phyloP scores from a whole-genome alignment of 176 grass and related monocot genomes.

The Echinochloa phyllopogon region DNA sequence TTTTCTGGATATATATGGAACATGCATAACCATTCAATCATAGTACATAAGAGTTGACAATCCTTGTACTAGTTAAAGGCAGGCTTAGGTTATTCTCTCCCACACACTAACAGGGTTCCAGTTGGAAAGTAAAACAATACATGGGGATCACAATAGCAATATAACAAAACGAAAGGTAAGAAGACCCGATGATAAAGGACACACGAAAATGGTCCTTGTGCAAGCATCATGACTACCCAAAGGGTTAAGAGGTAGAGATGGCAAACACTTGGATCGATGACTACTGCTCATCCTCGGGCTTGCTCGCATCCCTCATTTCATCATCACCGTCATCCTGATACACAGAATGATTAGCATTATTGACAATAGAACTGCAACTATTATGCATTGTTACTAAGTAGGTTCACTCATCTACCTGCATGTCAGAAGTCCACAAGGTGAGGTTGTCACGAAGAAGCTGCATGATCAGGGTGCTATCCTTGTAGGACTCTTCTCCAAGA shows the following conservation, averaged over 20 bases:
- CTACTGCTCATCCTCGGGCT: conserved; percentile 72
- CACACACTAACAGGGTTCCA: conserved; percentile 53
- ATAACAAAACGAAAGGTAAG: conserved; percentile 56
- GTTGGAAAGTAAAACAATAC: conserved; percentile 55
- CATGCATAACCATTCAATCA: conserved; percentile 47
- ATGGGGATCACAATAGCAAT: conserved; percentile 40
- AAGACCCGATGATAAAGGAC: conserved; percentile 49
- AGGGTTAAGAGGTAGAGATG: conserved; percentile 28
- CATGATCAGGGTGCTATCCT: conserved; percentile 99
- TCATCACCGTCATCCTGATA: conserved; percentile 80
- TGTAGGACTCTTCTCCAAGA: conserved; percentile 98
- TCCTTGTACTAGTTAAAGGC: conserved; percentile 50
- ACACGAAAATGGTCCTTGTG: conserved; percentile 61
- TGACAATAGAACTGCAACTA: not conserved
- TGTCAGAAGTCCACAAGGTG: conserved; percentile 97
- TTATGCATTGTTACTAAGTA: not conserved
- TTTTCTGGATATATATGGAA: conserved; percentile 37
- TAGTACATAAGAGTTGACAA: conserved; percentile 46
- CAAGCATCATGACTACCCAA: conserved; percentile 54
- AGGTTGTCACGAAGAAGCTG: conserved; percentile 99
- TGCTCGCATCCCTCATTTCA: conserved; percentile 87
- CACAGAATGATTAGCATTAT: conserved; percentile 31
- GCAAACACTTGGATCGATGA: conserved; percentile 39
- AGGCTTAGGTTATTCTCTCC: conserved; percentile 43
- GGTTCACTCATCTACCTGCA: conserved; percentile 68